Evolutionary conservation across 257 asterid species (phyloP).

Genomic region (Lycium barbarum): DNA sequence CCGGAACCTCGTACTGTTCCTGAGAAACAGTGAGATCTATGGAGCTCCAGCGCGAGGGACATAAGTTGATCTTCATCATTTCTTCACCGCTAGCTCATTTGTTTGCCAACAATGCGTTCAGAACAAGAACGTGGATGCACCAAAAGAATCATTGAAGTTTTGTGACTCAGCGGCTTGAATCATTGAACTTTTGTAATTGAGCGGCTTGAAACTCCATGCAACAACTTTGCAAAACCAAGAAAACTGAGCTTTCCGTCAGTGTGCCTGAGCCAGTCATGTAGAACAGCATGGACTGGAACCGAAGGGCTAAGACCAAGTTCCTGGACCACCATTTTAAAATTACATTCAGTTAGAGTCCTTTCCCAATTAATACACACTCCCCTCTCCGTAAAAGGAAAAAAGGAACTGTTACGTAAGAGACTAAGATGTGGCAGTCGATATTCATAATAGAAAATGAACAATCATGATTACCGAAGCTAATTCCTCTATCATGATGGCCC

Average conservation of each 20-base stretch:
- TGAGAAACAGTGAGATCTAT: constrained; percentile 14
- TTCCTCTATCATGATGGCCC: constrained; percentile 90
- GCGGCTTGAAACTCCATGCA: constrained; percentile 84
- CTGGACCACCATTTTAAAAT: constrained; percentile 44
- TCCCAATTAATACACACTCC: background rate
- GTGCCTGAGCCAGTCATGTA: constrained; percentile 86
- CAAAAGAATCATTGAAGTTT: constrained; percentile 52
- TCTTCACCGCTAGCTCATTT: background rate
- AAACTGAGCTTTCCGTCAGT: constrained; percentile 90
- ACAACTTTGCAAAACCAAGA: constrained; percentile 77
- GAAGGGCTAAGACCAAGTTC: constrained; percentile 93
- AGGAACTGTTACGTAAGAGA: background rate
- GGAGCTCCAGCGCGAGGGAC: background rate
- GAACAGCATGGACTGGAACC: constrained; percentile 85
- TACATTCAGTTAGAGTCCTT: background rate
- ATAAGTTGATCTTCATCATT: constrained; percentile 23
- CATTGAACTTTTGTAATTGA: constrained; percentile 64
- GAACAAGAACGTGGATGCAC: background rate
- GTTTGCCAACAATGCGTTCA: constrained; percentile 24
- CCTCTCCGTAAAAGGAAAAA: background rate
- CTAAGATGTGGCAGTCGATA: background rate
- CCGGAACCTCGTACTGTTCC: constrained; percentile 21
- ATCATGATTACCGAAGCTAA: constrained; percentile 75
- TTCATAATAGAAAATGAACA: background rate
- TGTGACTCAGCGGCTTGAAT: constrained; percentile 58